These are phyloP conservation scores for Aspergillus uvarum DNA, from an alignment of 2,329 filamentous ascomycete species.

Conservation along the genomic window DNA sequence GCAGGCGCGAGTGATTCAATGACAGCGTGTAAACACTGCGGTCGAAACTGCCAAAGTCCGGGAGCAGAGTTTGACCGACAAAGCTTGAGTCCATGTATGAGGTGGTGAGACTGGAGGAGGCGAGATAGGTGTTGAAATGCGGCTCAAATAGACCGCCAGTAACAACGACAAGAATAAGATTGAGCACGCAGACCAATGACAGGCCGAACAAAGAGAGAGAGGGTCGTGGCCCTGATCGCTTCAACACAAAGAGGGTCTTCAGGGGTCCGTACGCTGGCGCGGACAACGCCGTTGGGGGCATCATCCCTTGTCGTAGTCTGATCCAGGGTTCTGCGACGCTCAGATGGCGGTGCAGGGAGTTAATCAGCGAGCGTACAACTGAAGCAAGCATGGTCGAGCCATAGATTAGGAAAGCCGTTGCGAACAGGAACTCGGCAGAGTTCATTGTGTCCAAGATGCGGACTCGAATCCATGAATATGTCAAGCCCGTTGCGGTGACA, in stretches of 20 bases:
- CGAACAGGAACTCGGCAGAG: neutral
- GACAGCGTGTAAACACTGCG: neutral
- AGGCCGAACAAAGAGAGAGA: neutral
- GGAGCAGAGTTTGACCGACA: neutral
- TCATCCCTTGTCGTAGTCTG: constrained; percentile 17
- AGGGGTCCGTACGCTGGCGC: constrained; percentile 5
- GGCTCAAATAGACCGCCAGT: constrained; percentile 25
- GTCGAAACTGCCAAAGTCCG: neutral
- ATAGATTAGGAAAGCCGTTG: constrained; percentile 16
- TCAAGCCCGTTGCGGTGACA: constrained; percentile 15
- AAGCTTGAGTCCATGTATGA: neutral
- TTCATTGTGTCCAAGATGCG: neutral
- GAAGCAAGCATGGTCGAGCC: constrained; percentile 23
- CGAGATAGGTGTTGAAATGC: constrained; percentile 1
- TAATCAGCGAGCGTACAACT: constrained; percentile 18
- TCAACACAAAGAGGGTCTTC: neutral
- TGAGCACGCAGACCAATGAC: constrained; percentile 14
- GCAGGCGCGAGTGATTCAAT: neutral
- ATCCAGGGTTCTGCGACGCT: constrained; percentile 23
- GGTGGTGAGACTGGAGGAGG: neutral
- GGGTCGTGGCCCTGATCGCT: neutral
- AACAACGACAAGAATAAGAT: constrained; percentile 16
- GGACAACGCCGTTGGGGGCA: constrained; percentile 9
- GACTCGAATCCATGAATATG: neutral
- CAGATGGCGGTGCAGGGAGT: constrained; percentile 21